Base-by-base conservation (phyloP, 805 yeast species). In the Candida loeiensis region DNA sequence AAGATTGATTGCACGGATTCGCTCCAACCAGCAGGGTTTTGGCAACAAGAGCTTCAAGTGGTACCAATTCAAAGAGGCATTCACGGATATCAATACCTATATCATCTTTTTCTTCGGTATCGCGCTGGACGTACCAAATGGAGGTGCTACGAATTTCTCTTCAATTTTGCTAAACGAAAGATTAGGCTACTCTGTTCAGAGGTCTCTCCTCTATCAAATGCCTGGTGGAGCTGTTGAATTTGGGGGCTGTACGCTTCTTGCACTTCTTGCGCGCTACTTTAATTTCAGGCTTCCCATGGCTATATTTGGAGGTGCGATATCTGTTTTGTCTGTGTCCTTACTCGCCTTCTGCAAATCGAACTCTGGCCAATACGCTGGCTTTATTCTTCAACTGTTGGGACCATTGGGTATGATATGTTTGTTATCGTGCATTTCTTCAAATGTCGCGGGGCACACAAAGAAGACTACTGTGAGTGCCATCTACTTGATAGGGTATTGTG, bases 381-480 rank as follows among this genome's bases (percentile, higher is more conserved):
- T 58, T 15, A 58, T 58, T 37, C 39, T 75, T 28, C 54, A 53
- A 44, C 54, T 60, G 7, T 56, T 69, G 14, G 50, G 51, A 4
- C 63, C 66, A 1, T 35, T 59, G n/a, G 54, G 55, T 3, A 51
- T 56, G 33, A 55, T 63, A 29, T 61, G 61, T 43, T 41, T 60
- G 21, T 47, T 64, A 36, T 60, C 73, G 1, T 45, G 57, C 36
- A 54, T 73, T 24, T 65, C 78, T 17, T 61, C 76, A 4, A 77
- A 77, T 49, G 66, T 69, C 36, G 76, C 76, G 6, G 85, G 85
- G 4, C 74, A 71, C 49, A 77, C 84, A 6, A 79, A 79, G 60
- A 77, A 76, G 53, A 57, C 66, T 33, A 63, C 73, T 3, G 69
- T 64, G 2, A 74, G 66, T 49, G 73, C 77, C 2, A 46, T 72